Conservation (phyloP, 2,329 filamentous ascomycete genomes). For the Alternaria triticimaculans region DNA sequence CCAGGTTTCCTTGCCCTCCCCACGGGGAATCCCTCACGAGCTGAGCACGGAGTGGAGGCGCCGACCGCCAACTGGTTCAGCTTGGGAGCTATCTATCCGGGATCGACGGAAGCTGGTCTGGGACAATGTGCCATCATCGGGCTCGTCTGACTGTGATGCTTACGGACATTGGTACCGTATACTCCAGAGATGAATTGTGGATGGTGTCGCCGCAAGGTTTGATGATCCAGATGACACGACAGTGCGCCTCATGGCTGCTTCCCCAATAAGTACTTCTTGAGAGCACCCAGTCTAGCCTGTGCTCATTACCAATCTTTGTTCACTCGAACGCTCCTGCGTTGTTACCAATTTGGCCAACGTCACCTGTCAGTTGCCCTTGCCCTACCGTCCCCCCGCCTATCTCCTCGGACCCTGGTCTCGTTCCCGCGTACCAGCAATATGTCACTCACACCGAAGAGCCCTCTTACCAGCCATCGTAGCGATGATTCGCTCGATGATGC, state of each 20-base stretch:
- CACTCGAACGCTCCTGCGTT: conserved; percentile 1
- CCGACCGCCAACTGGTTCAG: conserved; percentile 3
- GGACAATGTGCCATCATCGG: conserved; percentile 10
- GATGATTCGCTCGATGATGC: conserved; percentile 39
- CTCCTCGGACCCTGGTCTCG: neutral
- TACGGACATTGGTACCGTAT: conserved; percentile 17
- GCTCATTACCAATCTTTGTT: conserved; percentile 18
- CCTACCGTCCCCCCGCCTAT: neutral
- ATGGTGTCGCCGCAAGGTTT: conserved; percentile 9
- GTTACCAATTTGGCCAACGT: neutral
- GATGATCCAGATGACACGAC: conserved; percentile 9
- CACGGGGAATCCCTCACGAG: conserved; percentile 14
- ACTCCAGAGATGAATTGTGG: conserved; percentile 15
- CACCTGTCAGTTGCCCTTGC: neutral
- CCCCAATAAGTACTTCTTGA: conserved; percentile 22
- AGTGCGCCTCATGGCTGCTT: neutral
- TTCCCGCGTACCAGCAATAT: conserved; percentile 24
- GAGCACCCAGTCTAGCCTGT: conserved; percentile 8
- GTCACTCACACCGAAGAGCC: conserved; percentile 25
- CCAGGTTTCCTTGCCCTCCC: conserved; percentile 5
- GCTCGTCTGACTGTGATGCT: conserved; percentile 5
- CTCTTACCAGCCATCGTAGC: conserved; percentile 21
- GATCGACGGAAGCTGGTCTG: conserved; percentile 11
- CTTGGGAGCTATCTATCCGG: conserved; percentile 9
- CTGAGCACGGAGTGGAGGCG: conserved; percentile 10